Base-by-base conservation (phyloP, 305 asterid genomes). In the Coffea humblotiana region DNA sequence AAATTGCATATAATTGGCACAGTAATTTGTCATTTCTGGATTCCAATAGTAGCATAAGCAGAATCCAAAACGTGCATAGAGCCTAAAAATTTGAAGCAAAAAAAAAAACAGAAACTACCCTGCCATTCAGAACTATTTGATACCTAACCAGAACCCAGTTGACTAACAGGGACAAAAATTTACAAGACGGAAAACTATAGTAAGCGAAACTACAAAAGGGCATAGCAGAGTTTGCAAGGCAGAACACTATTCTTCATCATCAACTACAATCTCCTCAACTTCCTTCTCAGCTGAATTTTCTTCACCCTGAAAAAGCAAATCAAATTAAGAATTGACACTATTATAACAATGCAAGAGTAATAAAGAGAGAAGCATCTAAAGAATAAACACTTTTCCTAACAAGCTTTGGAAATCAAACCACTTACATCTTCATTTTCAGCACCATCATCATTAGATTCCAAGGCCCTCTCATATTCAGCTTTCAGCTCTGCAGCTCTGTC, bases 401-500 rank as follows among this genome's bases (percentile, higher is more conserved):
- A 25, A 27, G 4, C 76, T n/a, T 49, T 6, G 25, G 47, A 14
- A 35, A 69, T 69, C 51, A 16, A 32, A 37, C 14, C 0, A 69
- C 76, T 29, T 15, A 72, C 76, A 12, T 72, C 64, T 72, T 47
- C 76, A 72, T 48, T 51, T 51, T 72, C 74, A 64, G 74, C 78
- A 65, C 14, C 78, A 29, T 64, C 71, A 27, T 70, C 63, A 27
- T 51, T 80, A 8, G 90, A 78, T 81, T 87, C 86, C 23, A 54
- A 54, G 10, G 86, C 84, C 79, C 88, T 92, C 32, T 71, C 86
- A 74, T 86, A 93, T 61, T 90, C 97, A 18, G 96, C 94, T 77
- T 95, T 95, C 67, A 90, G 93, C 88, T 93, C 94, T 51, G 96
- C 95, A 14, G 98, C 98, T 84, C 77, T 92, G 25, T 95, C 99